Evolutionary conservation across 768 basidiomycete species (phyloP), one percentile per base, ranked within the genome.

Genomic region (Podaxis sp.): DNA sequence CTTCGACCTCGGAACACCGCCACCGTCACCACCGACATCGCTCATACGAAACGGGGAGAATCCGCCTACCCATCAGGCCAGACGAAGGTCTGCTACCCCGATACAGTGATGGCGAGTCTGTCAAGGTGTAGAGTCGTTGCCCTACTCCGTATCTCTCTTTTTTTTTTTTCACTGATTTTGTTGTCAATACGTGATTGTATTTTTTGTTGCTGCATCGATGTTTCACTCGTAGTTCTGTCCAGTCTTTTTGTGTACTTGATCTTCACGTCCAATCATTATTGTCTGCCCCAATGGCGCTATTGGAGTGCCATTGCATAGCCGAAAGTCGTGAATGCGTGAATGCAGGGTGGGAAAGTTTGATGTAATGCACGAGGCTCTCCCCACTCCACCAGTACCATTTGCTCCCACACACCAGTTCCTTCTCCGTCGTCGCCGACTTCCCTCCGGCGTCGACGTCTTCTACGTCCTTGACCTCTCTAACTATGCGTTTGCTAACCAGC

Each of bases 41-140:
- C 66, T 72, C 60, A 69, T 70, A 66, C 75, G 64, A 60, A 8
- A 46, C 78, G 17, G 79, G 82, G 8, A 72, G 70, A 51, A 82
- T 82, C 61, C 74, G 75, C 54, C 73, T 86, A 58, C 79, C 84
- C 48, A 76, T 83, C 8, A 62, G 65, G 24, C 74, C 78, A 3
- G 80, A 78, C 50, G 84, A 85, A 61, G 81, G 80, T 3, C 66
- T 84, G 60, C 66, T 83, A 56, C 77, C 79, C 17, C 12, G 22
- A 44, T 58, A 54, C 68, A 65, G 17, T 59, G 48, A 52, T 20
- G 28, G 37, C 33, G 59, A 56, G 55, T 20, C 40, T n/a, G 44
- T 37, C 53, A 61, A 65, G 48, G 64, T 24, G 17, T 51, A 62
- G 59, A 17, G 12, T 48, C 38, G 50, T 37, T 8, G 22, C 12